A percentile compares a stretch with the other conserved stretches of the same genome.
Evolutionary conservation across 1,284 basidiomycete genomes (phyloP).

Genomic region (Moesziomyces sp.): DNA sequence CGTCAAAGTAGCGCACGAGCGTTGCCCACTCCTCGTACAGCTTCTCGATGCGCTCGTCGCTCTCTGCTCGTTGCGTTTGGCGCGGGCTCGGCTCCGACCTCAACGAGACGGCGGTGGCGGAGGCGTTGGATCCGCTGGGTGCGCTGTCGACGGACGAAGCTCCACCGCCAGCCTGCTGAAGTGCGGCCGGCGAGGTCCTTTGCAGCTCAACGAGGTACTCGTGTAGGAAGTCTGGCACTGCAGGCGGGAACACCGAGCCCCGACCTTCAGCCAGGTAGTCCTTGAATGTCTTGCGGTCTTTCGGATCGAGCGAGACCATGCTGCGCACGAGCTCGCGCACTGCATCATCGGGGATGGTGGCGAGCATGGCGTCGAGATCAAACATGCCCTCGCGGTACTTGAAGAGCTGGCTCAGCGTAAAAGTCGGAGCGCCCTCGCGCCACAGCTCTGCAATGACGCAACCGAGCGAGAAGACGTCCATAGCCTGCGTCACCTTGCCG

Average conservation of each 20-base stretch:
- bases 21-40: slow-evolving; percentile 64
- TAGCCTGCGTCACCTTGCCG: slow-evolving; percentile 87
- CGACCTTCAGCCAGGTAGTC: slow-evolving; percentile 81
- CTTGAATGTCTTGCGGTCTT: slow-evolving; percentile 82
- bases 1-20: slow-evolving; percentile 48
- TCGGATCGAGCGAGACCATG: slow-evolving; percentile 87
- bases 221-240: slow-evolving; percentile 92
- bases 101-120: slow-evolving; percentile 34
- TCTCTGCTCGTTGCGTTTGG: slow-evolving; percentile 39
- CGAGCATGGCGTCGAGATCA: slow-evolving; percentile 79
- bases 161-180: slow-evolving; percentile 5
- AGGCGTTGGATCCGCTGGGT: slow-evolving; percentile 35
- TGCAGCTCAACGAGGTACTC: slow-evolving; percentile 85
- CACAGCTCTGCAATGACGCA: slow-evolving; percentile 97
- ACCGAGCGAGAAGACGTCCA: slow-evolving; percentile 97
- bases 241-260: slow-evolving; percentile 82
- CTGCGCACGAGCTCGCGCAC: slow-evolving; percentile 80
- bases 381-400: slow-evolving; percentile 90
- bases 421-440: slow-evolving; percentile 90
- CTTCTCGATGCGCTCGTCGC: slow-evolving; percentile 64
- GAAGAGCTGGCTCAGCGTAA: slow-evolving; percentile 94
- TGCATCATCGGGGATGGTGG: slow-evolving; percentile 81
- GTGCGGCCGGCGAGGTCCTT: slow-evolving; percentile 68
- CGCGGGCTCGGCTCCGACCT: slow-evolving; percentile 20
- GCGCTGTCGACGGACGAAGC: slow-evolving; percentile 24